Percentiles rank a stretch among this genome's conserved stretches.
Evolutionary conservation across 2,329 filamentous ascomycete species (phyloP).

Genomic region (Fusarium redolens): DNA sequence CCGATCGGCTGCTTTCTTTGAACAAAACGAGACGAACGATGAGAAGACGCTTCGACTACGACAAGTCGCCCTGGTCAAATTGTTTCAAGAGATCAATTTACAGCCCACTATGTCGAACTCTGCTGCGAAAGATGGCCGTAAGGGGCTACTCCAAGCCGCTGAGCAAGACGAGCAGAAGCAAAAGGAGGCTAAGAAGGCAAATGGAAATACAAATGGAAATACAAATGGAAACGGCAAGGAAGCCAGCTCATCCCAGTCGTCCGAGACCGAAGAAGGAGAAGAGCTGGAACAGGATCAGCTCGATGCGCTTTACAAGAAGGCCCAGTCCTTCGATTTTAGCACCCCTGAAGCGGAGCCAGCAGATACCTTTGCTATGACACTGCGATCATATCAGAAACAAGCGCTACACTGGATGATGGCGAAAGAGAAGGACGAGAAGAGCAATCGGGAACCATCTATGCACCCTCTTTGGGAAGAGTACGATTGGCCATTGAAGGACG

Average conservation of each 20-base stretch:
- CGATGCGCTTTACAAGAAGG: conserved; percentile 93
- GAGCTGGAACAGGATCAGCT: conserved; percentile 96
- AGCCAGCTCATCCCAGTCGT: conserved; percentile 63
- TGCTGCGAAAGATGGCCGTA: conserved; percentile 82
- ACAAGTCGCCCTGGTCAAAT: conserved; percentile 86
- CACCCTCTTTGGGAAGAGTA: conserved; percentile 99
- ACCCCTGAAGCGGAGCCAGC: conserved; percentile 89
- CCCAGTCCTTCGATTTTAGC: conserved; percentile 94
- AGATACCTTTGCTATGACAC: conserved; percentile 81
- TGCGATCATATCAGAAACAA: conserved; percentile 95
- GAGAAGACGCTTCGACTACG: conserved; percentile 86
- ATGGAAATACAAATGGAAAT: conserved; percentile 8
- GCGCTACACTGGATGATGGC: conserved; percentile 95
- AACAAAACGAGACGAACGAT: conserved; percentile 85
- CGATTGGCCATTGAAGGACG: conserved; percentile 86
- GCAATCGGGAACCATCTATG: conserved; percentile 82
- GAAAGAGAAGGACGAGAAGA: conserved; percentile 85
- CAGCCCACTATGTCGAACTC: conserved; percentile 80
- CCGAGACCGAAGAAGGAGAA: conserved; percentile 83
- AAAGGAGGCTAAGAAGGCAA: conserved; percentile 59
- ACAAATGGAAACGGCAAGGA: conserved; percentile 43
- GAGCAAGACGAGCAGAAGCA: conserved; percentile 85
- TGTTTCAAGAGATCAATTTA: conserved; percentile 90
- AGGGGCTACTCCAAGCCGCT: conserved; percentile 86
- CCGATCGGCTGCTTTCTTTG: conserved; percentile 78